Percentiles rank a stretch among this genome's conserved stretches.
These are phyloP conservation scores for Elasticomyces elasticus DNA, from an alignment of 495 filamentous ascomycete species.

Conservation along the genomic window DNA sequence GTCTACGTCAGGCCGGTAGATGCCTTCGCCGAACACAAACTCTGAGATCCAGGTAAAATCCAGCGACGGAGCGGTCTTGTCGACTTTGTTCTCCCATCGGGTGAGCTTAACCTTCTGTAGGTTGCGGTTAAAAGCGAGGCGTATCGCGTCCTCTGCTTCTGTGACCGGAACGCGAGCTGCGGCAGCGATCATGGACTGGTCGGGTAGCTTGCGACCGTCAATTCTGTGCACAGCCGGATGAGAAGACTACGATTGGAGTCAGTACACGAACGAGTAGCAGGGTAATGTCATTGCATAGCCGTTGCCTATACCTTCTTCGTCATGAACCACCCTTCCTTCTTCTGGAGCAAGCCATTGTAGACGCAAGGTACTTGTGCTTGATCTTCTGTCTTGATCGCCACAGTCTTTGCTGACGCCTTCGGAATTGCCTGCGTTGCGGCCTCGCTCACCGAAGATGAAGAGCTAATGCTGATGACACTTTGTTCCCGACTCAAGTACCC, in stretches of 20 bases:
- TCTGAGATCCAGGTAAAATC: constrained; percentile 30
- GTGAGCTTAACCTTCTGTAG: constrained; percentile 18
- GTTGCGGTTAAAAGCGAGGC: constrained; percentile 23
- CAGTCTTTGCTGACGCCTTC: too few relatives aligned
- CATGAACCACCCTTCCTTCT: constrained; percentile 24
- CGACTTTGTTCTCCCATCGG: constrained; percentile 24
- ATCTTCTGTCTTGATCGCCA: too few relatives aligned
- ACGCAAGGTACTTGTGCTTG: constrained; percentile 5
- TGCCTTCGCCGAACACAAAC: constrained; percentile 27
- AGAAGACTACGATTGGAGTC: constrained; percentile 2
- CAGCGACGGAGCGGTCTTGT: constrained; percentile 29
- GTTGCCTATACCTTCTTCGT: constrained; percentile 20
- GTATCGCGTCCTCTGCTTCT: constrained; percentile 22
- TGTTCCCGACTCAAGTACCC: neutral
- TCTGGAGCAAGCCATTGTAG: constrained; percentile 29
- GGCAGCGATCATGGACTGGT: constrained; percentile 22
- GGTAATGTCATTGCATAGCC: too few relatives aligned
- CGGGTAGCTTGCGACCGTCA: constrained; percentile 25
- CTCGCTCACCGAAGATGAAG: neutral
- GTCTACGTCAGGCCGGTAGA: constrained; percentile 22
- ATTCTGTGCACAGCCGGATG: constrained; percentile 3
- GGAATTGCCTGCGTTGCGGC: too few relatives aligned
- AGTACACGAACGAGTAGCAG: neutral
- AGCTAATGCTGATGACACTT: constrained; percentile 3
- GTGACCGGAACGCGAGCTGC: constrained; percentile 14